A percentile compares a stretch with the other conserved stretches of the same genome.
Conservation (phyloP, 805 yeast genomes). For the Cyberlindnera mrakii region DNA sequence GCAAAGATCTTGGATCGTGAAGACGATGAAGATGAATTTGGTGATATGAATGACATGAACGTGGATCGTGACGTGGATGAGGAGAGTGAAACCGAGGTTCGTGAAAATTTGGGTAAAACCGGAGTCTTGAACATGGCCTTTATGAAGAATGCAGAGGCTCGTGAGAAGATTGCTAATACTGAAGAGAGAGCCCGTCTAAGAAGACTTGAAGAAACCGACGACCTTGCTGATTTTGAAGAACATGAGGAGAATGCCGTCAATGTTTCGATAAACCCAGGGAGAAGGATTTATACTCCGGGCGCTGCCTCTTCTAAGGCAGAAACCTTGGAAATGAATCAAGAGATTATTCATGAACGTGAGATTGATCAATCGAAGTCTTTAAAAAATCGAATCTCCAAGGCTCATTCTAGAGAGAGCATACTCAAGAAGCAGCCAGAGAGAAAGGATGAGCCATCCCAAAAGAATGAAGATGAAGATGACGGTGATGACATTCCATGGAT, state of each 20-base stretch:
- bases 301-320: slow-evolving; percentile 24
- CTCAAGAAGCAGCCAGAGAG: slow-evolving; percentile 7
- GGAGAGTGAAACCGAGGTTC: slow-evolving; percentile 30
- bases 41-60: slow-evolving; percentile 40
- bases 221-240: slow-evolving; percentile 31
- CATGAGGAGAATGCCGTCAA: slow-evolving; percentile 39
- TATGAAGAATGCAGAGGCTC: slow-evolving; percentile 84
- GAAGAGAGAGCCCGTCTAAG: slow-evolving; percentile 46
- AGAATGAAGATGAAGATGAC: slow-evolving; percentile 3
- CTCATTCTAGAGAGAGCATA: background rate
- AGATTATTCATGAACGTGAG: slow-evolving; percentile 37
- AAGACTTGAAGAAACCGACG: slow-evolving; percentile 42
- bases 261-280: slow-evolving; percentile 59
- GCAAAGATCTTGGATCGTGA: slow-evolving; percentile 62
- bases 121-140: slow-evolving; percentile 94
- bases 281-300: slow-evolving; percentile 72
- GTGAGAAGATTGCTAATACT: slow-evolving; percentile 53
- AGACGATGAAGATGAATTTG: slow-evolving; percentile 34
- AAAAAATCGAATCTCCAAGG: slow-evolving; percentile 31
- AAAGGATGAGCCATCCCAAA: slow-evolving; percentile 2
- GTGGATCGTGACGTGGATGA: slow-evolving; percentile 40
- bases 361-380: slow-evolving; percentile 46
- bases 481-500: slow-evolving; percentile 49
- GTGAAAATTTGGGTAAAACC: slow-evolving; percentile 59
- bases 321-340: slow-evolving; percentile 30